Evolutionary conservation across 345 rosid genomes (phyloP).

Genomic region (Linum trigynum): DNA sequence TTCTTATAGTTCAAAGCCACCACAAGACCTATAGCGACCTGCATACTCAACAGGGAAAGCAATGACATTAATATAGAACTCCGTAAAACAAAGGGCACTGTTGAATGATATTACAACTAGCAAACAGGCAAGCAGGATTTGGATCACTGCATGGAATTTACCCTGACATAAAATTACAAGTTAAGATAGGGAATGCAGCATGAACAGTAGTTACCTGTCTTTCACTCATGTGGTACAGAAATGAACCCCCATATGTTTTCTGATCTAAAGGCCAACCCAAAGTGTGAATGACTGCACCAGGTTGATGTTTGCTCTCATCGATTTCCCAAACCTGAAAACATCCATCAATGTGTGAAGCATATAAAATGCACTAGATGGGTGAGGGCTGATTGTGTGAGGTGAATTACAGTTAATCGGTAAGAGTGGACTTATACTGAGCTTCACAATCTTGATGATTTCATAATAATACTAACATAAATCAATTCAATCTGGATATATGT

Average conservation of each 20-base stretch:
- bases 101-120: background rate
- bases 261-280: constrained; percentile 91
- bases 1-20: constrained; percentile 81
- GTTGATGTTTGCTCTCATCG: constrained; percentile 71
- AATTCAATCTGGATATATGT: background rate
- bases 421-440: background rate
- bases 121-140: background rate
- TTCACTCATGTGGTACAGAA: constrained; percentile 90
- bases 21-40: constrained; percentile 86
- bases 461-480: background rate
- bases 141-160: background rate
- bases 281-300: constrained; percentile 78
- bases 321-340: constrained; percentile 82
- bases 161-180: background rate
- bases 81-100: background rate
- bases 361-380: background rate
- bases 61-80: constrained; percentile 6
- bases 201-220: constrained; percentile 41
- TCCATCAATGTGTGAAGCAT: constrained; percentile 7
- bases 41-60: constrained; percentile 24
- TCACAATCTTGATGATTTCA: background rate
- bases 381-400: background rate
- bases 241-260: constrained; percentile 91
- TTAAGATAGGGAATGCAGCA: background rate
- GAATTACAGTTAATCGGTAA: background rate